Percentiles rank a stretch among this genome's conserved stretches.
These are phyloP conservation scores for Hordeum pubiflorum DNA, from an alignment of 202 grass and related monocot genomes.

Conservation along the genomic window DNA sequence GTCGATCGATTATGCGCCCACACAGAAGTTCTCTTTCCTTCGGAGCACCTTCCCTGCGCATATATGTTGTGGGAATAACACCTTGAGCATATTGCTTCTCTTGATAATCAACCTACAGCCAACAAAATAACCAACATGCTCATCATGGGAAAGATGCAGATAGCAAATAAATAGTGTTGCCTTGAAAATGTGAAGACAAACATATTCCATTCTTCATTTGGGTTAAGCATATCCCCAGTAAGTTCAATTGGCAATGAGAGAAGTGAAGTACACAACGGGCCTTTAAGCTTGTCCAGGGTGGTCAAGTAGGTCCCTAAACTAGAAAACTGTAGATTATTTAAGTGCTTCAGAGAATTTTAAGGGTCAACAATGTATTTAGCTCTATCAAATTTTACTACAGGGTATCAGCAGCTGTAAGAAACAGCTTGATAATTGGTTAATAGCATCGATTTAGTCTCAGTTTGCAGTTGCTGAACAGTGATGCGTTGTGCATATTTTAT, in stretches of 20 bases:
- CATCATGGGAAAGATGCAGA: neutral
- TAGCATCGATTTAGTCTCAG: neutral
- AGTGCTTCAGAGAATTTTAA: neutral
- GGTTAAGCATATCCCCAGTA: neutral
- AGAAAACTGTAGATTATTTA: neutral
- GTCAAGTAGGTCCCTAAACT: neutral
- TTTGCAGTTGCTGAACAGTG: no score
- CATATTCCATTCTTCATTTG: neutral
- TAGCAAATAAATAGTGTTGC: neutral
- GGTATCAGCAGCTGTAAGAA: no score
- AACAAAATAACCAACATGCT: neutral
- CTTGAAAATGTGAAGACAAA: constrained; percentile 5
- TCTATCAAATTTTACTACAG: no score
- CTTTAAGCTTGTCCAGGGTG: neutral
- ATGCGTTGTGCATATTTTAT: no score
- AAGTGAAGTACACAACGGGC: neutral
- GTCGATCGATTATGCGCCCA: constrained; percentile 87
- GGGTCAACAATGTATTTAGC: neutral
- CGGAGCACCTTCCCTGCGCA: constrained; percentile 94
- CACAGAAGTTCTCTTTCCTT: constrained; percentile 95
- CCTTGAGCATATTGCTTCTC: constrained; percentile 97
- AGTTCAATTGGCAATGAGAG: neutral
- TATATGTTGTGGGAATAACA: constrained; percentile 92
- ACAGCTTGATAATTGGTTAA: neutral
- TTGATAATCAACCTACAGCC: constrained; percentile 87